phyloP scores from a whole-genome alignment of 257 asterid genomes.

The Linderniella brevidens region DNA sequence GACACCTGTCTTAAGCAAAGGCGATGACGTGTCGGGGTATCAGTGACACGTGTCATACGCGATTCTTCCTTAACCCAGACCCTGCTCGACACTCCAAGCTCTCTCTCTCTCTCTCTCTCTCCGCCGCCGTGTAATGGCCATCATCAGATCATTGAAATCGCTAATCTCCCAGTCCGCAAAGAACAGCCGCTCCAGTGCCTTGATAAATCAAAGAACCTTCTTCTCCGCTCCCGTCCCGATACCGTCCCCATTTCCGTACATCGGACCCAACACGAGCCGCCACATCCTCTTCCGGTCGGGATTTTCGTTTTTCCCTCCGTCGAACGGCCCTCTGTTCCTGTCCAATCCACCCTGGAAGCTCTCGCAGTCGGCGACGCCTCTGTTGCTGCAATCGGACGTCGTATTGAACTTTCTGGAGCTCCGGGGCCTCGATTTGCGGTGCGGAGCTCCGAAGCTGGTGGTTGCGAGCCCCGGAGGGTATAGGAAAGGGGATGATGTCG shows the following conservation, averaged over 20 bases:
- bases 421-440: slow-evolving; percentile 27
- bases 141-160: slow-evolving; percentile 52
- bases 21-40: too few relatives aligned
- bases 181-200: slow-evolving; percentile 7
- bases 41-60: too few relatives aligned
- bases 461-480: slow-evolving; percentile 8
- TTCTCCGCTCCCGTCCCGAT: slow-evolving; percentile 21
- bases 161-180: slow-evolving; percentile 32
- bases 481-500: slow-evolving; percentile 12
- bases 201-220: slow-evolving; percentile 19
- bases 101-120: too few relatives aligned
- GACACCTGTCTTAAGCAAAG: too few relatives aligned
- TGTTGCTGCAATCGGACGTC: slow-evolving; percentile 58
- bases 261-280: slow-evolving; percentile 15
- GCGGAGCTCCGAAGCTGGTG: slow-evolving; percentile 15
- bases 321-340: slow-evolving; percentile 52
- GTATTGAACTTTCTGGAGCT: slow-evolving; percentile 27
- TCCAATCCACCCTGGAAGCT: slow-evolving; percentile 83
- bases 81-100: too few relatives aligned
- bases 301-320: slow-evolving; percentile 21
- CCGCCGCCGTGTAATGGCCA: slow-evolving; percentile 37
- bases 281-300: slow-evolving; percentile 38
- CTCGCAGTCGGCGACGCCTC: slow-evolving; percentile 75
- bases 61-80: too few relatives aligned
- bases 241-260: slow-evolving; percentile 13